Evolutionary conservation across 2,329 filamentous ascomycete species (phyloP).

Genomic region (Trichoderma pleuroti): DNA sequence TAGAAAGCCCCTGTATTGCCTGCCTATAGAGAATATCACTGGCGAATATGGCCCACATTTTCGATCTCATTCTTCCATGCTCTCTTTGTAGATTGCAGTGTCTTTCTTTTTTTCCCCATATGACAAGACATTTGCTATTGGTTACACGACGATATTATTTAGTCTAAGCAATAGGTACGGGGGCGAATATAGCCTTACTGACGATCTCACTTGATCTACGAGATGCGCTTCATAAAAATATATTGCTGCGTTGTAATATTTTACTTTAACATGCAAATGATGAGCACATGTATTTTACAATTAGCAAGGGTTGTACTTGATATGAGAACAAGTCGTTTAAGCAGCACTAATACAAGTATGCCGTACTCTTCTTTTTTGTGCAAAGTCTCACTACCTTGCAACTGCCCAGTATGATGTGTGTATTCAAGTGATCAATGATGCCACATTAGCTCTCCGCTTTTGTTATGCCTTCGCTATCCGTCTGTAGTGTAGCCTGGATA

Average conservation of each 20-base stretch:
- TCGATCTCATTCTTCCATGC: background rate
- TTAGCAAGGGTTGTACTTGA: no score
- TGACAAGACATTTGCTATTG: background rate
- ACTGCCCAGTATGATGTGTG: background rate
- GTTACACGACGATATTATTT: background rate
- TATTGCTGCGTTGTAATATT: no score
- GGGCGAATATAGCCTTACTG: no score
- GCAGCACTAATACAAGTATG: no score
- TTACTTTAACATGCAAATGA: no score
- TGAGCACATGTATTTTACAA: no score
- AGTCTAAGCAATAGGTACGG: no score
- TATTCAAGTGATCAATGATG: background rate
- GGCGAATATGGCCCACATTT: background rate
- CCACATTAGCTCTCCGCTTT: background rate
- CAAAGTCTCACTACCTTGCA: no score
- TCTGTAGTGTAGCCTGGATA: background rate
- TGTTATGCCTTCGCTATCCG: background rate
- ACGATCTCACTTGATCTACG: no score
- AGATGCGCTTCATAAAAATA: no score
- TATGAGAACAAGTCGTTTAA: no score
- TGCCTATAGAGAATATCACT: background rate
- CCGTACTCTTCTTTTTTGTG: no score
- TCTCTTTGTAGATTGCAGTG: background rate
- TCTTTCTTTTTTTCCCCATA: background rate
- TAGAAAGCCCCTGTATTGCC: background rate